phyloP scores from a whole-genome alignment of 139 green algal genomes.

The Chlamydomonas incerta region DNA sequence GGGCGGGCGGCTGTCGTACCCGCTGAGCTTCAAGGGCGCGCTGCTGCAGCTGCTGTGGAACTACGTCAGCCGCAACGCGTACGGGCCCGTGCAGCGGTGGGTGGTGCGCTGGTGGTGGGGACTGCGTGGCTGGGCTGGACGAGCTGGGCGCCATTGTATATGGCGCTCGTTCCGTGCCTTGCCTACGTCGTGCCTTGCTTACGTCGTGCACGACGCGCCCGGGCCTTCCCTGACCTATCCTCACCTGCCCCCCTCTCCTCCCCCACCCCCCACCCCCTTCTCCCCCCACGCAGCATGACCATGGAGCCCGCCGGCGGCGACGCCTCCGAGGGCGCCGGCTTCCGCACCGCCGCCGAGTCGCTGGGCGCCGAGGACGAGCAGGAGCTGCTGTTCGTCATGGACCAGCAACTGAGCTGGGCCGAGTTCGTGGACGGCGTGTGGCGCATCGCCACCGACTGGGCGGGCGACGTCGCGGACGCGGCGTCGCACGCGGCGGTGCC shows the following conservation, averaged over 20 bases:
- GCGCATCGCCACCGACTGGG: constrained; percentile 16
- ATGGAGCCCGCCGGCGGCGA: background rate
- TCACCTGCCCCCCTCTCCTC: background rate
- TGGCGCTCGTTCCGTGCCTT: background rate
- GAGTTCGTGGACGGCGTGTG: constrained; percentile 39
- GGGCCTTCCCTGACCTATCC: background rate
- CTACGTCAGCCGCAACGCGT: constrained; percentile 21
- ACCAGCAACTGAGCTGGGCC: constrained; percentile 30
- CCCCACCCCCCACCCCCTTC: too few species aligned
- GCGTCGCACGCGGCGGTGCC: background rate
- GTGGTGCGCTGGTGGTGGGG: background rate
- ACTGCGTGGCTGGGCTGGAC: too few species aligned
- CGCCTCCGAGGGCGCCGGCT: background rate
- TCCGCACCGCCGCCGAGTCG: background rate
- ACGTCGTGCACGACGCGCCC: background rate
- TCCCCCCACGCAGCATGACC: background rate
- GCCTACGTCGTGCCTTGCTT: background rate
- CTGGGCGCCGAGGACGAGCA: constrained; percentile 15
- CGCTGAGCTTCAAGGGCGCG: constrained; percentile 10
- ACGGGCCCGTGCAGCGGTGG: constrained; percentile 23
- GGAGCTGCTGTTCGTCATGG: constrained; percentile 41
- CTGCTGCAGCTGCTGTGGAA: constrained; percentile 39
- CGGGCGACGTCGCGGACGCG: background rate
- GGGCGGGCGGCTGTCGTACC: constrained; percentile 13
- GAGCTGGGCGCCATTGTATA: background rate